Percentiles rank a stretch among this genome's conserved stretches.
These are phyloP conservation scores for Ophiocordyceps australis DNA, from an alignment of 2,329 filamentous ascomycete species.

Conservation along the genomic window DNA sequence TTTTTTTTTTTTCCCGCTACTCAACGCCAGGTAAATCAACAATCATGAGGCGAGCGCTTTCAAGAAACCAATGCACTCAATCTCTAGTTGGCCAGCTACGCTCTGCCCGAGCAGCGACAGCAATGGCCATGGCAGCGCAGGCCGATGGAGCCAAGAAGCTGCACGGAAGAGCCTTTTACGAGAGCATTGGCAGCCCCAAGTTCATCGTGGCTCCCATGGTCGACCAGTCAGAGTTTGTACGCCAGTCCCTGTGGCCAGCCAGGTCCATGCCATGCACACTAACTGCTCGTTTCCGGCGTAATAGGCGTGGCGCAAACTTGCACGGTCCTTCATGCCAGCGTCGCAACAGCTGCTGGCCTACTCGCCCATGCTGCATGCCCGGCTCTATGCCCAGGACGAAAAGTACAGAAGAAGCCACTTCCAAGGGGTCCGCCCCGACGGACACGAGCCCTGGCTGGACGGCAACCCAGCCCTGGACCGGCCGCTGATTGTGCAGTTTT, in stretches of 20 bases:
- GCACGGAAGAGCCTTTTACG: conserved; percentile 77
- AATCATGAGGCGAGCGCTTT: too few relatives aligned
- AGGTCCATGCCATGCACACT: too few relatives aligned
- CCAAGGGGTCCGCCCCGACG: conserved; percentile 36
- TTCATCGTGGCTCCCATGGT: conserved; percentile 93
- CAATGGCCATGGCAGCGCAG: conserved; percentile 10
- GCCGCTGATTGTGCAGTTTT: conserved; percentile 92
- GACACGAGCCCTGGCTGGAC: conserved; percentile 46
- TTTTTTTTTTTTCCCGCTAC: too few relatives aligned
- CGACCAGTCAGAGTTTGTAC: conserved; percentile 91
- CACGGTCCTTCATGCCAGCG: conserved; percentile 72
- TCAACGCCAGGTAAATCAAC: too few relatives aligned
- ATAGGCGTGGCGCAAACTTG: conserved; percentile 90
- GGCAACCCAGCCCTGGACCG: conserved; percentile 73
- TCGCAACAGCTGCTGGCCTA: conserved; percentile 64
- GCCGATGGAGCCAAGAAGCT: conserved; percentile 39
- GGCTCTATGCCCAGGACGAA: conserved; percentile 60
- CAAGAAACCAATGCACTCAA: too few relatives aligned
- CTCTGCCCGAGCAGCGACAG: conserved; percentile 8
- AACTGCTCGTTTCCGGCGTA: not conserved
- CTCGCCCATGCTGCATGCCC: conserved; percentile 90
- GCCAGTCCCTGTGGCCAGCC: too few relatives aligned
- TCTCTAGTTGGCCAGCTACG: too few relatives aligned
- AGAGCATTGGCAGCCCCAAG: conserved; percentile 85
- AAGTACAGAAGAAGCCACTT: conserved; percentile 70